phyloP scores from a whole-genome alignment of 768 basidiomycete genomes.

The Lactarius sanguifluus region DNA sequence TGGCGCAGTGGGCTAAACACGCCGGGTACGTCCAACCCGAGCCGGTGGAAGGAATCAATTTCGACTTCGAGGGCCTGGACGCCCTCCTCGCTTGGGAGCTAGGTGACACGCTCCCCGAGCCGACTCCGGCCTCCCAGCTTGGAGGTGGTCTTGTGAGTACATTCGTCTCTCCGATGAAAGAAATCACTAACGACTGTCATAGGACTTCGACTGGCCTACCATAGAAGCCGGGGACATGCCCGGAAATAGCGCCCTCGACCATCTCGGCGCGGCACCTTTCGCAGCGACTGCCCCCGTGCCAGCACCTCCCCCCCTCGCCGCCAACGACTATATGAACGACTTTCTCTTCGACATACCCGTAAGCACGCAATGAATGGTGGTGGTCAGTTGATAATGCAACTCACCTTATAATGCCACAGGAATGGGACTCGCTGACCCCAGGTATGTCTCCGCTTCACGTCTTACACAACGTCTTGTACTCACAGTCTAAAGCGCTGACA shows the following conservation, averaged over 20 bases:
- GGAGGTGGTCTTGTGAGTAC: background rate
- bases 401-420: background rate
- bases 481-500: background rate
- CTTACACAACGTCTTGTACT: background rate
- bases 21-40: background rate
- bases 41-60: background rate
- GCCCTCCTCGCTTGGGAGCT: background rate
- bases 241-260: background rate
- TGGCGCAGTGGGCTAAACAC: background rate
- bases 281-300: background rate
- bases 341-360: background rate
- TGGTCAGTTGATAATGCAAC: background rate
- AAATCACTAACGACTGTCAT: background rate
- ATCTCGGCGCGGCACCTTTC: background rate
- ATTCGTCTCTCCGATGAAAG: background rate
- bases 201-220: background rate
- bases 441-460: background rate
- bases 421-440: background rate
- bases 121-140: background rate
- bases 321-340: background rate
- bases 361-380: background rate
- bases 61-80: background rate
- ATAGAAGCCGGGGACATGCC: background rate
- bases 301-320: background rate
- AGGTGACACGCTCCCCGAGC: background rate